Evolutionary conservation across 2,329 filamentous ascomycete genomes (phyloP).

Genomic region (Pyricularia pennisetigena): DNA sequence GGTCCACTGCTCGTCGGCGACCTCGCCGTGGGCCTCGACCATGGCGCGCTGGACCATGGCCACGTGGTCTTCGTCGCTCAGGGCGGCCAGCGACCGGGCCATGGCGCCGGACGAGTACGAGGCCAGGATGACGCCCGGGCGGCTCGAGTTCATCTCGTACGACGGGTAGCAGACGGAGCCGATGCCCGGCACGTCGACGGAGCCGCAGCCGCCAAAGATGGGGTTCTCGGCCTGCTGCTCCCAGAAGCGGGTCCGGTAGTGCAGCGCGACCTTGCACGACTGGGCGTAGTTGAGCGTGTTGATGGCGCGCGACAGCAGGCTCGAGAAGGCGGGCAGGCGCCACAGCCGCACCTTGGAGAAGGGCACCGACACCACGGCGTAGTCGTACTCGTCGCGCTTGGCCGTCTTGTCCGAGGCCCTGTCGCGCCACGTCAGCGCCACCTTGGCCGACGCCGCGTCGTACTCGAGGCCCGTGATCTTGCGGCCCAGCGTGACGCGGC

Average conservation of each 20-base stretch:
- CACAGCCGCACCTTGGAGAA: conserved; percentile 56
- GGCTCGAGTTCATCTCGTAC: conserved; percentile 54
- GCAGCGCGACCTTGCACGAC: conserved; percentile 52
- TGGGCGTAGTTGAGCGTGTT: conserved; percentile 29
- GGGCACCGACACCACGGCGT: conserved; percentile 52
- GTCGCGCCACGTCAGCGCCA: conserved; percentile 50
- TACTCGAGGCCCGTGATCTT: conserved; percentile 16
- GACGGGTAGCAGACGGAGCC: conserved; percentile 56
- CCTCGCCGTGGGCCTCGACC: conserved; percentile 52
- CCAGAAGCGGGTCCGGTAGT: conserved; percentile 57
- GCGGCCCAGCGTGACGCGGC: conserved; percentile 13
- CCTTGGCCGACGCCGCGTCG: conserved; percentile 24
- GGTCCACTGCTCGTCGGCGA: conserved; percentile 52
- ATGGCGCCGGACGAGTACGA: conserved; percentile 39
- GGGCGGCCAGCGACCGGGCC: conserved; percentile 19
- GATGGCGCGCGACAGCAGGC: conserved; percentile 36
- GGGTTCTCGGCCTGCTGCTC: conserved; percentile 35
- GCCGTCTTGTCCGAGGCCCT: conserved; percentile 23
- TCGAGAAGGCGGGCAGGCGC: conserved; percentile 32
- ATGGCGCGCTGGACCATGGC: conserved; percentile 54
- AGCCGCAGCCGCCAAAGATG: conserved; percentile 54
- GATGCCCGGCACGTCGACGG: conserved; percentile 48
- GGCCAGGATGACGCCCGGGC: conserved; percentile 51
- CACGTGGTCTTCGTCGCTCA: conserved; percentile 51
- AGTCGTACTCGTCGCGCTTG: conserved; percentile 40